Percentiles rank a stretch among this genome's conserved stretches.
Conservation (phyloP, 78 protist genomes). For the Thecamonas trahens region DNA sequence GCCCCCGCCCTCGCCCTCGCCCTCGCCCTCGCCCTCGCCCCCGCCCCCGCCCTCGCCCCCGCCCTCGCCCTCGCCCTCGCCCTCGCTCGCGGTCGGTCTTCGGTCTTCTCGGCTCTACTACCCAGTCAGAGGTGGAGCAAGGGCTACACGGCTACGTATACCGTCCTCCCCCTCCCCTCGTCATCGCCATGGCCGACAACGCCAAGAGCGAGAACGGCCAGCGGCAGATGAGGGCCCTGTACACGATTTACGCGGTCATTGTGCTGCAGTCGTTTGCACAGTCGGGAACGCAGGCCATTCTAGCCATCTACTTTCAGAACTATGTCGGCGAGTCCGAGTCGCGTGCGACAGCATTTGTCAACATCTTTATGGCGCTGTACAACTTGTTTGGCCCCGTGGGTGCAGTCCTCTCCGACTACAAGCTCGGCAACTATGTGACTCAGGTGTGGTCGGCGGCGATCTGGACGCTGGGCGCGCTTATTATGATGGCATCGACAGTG, state of each 20-base stretch:
- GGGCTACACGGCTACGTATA: too few relatives aligned
- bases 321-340: neutral
- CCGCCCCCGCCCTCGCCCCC: too few relatives aligned
- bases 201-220: too few relatives aligned
- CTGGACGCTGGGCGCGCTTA: neutral
- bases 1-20: too few relatives aligned
- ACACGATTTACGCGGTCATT: neutral
- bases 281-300: neutral
- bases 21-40: too few relatives aligned
- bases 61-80: too few relatives aligned
- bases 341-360: neutral
- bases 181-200: too few relatives aligned
- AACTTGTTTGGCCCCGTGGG: neutral
- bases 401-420: neutral
- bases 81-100: too few relatives aligned
- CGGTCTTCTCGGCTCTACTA: too few relatives aligned
- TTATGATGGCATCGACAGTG: neutral
- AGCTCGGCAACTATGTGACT: neutral
- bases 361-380: neutral
- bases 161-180: too few relatives aligned
- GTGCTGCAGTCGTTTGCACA: neutral
- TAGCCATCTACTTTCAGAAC: neutral
- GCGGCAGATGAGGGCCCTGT: too few relatives aligned
- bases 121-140: too few relatives aligned
- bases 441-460: neutral